Conservation (phyloP, 2,329 filamentous ascomycete genomes). For the Fusarium newnesense region DNA sequence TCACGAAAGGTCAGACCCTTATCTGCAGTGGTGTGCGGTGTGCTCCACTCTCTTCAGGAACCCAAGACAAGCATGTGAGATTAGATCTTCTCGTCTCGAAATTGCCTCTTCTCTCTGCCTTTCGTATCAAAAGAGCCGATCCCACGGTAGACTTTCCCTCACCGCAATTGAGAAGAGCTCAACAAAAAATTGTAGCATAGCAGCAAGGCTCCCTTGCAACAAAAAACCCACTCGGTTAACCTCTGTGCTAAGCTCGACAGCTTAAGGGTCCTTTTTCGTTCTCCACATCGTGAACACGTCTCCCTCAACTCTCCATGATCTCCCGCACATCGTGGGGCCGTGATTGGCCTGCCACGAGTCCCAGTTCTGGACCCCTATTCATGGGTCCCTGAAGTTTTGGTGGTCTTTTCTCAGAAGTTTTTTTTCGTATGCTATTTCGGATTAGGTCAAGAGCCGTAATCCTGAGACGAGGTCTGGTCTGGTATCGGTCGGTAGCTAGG, state of each 20-base stretch:
- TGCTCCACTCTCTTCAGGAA: conserved; percentile 29
- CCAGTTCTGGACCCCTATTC: conserved; percentile 41
- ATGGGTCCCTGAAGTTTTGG: conserved; percentile 11
- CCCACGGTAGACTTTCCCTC: neutral
- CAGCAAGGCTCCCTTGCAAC: conserved; percentile 22
- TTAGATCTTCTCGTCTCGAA: conserved; percentile 1
- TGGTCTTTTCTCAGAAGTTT: conserved; percentile 2
- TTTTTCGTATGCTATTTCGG: conserved; percentile 32
- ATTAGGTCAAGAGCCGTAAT: conserved; percentile 37
- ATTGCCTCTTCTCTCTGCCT: neutral
- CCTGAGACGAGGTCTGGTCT: conserved; percentile 15
- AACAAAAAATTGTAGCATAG: conserved; percentile 12
- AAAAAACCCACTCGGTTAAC: conserved; percentile 7
- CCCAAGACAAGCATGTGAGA: conserved; percentile 8
- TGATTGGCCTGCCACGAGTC: conserved; percentile 31
- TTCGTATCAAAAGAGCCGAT: neutral
- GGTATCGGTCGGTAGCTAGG: neutral
- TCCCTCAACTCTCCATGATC: conserved; percentile 34
- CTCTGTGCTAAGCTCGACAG: conserved; percentile 21
- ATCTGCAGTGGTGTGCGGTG: neutral
- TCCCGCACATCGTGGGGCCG: conserved; percentile 38
- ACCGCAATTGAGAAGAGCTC: conserved; percentile 11
- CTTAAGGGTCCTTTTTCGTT: conserved; percentile 9
- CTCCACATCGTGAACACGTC: conserved; percentile 27
- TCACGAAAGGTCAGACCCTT: conserved; percentile 16